Conservation (phyloP, 352 stramenopile genomes). For the Globisporangium polare region DNA sequence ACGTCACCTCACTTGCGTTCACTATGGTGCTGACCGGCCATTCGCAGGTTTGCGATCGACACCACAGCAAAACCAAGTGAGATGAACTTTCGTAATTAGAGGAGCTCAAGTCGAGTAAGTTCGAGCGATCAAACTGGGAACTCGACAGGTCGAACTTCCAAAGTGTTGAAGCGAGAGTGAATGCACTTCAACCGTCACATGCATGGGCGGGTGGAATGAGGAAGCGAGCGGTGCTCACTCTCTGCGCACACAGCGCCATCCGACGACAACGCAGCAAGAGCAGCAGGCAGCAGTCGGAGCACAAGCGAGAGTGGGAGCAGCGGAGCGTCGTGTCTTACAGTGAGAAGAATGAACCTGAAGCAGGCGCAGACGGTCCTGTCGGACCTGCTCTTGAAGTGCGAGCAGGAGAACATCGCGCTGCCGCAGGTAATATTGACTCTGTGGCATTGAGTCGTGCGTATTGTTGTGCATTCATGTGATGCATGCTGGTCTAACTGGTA, state of each 20-base stretch:
- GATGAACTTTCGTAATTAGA: too few relatives aligned
- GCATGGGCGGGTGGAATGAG: neutral
- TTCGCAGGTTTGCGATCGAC: too few relatives aligned
- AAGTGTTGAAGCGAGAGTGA: too few relatives aligned
- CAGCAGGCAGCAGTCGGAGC: neutral
- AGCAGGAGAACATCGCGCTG: constrained; percentile 39
- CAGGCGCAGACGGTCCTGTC: constrained; percentile 45
- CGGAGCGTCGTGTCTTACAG: neutral
- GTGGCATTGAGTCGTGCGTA: neutral
- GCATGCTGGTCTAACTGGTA: neutral
- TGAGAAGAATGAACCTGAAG: constrained; percentile 47
- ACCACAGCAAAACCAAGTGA: too few relatives aligned
- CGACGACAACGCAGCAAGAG: neutral
- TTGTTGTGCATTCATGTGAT: neutral
- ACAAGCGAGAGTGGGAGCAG: neutral
- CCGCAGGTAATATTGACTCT: constrained; percentile 24
- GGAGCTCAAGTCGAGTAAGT: too few relatives aligned
- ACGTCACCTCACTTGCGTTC: too few relatives aligned
- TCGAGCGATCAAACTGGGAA: too few relatives aligned
- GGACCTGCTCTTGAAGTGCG: constrained; percentile 64
- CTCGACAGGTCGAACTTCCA: too few relatives aligned
- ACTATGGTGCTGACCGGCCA: too few relatives aligned
- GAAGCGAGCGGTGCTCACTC: too few relatives aligned
- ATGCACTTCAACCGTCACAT: constrained; percentile 1
- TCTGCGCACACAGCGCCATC: neutral